Percentiles rank a stretch among this genome's conserved stretches.
These are phyloP conservation scores for Diplodia corticola DNA, from an alignment of 2,329 filamentous ascomycete species.

Conservation along the genomic window DNA sequence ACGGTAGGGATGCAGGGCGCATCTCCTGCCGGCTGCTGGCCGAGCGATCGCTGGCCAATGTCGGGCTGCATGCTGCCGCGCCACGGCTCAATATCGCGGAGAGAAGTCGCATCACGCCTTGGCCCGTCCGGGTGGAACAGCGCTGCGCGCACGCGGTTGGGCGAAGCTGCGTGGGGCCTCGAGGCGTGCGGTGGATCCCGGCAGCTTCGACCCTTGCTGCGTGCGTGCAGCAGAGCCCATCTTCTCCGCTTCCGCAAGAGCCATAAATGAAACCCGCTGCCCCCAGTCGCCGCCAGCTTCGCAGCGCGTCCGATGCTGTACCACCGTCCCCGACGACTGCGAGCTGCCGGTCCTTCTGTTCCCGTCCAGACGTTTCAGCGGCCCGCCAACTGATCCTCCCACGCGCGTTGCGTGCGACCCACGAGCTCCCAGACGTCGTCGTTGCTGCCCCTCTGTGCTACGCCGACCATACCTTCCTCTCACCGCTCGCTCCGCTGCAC, in stretches of 20 bases:
- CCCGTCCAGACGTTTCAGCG: not conserved
- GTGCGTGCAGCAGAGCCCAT: constrained; percentile 4
- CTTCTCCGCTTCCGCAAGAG: constrained; percentile 20
- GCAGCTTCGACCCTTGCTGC: constrained; percentile 8
- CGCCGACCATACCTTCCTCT: not conserved
- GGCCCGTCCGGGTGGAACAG: constrained; percentile 16
- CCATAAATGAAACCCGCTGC: constrained; percentile 20
- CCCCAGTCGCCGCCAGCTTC: not conserved
- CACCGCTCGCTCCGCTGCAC: constrained; percentile 9
- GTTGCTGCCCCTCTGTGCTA: not conserved
- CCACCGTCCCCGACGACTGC: not conserved
- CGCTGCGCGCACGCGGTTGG: constrained; percentile 15
- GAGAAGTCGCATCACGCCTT: constrained; percentile 10
- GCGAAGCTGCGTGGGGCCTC: not conserved
- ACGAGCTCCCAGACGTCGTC: not conserved
- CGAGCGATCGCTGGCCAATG: constrained; percentile 11
- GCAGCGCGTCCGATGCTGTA: constrained; percentile 11
- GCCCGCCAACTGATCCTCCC: not conserved
- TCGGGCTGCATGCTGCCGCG: constrained; percentile 14
- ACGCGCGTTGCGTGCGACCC: not conserved
- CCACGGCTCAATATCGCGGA: constrained; percentile 6
- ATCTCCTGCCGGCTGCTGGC: not conserved
- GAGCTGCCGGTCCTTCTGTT: constrained; percentile 12
- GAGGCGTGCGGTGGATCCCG: constrained; percentile 5
- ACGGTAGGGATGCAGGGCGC: constrained; percentile 6